These are phyloP conservation scores for Trichoderma simmonsii DNA, from an alignment of 2,329 filamentous ascomycete genomes.

Conservation along the genomic window DNA sequence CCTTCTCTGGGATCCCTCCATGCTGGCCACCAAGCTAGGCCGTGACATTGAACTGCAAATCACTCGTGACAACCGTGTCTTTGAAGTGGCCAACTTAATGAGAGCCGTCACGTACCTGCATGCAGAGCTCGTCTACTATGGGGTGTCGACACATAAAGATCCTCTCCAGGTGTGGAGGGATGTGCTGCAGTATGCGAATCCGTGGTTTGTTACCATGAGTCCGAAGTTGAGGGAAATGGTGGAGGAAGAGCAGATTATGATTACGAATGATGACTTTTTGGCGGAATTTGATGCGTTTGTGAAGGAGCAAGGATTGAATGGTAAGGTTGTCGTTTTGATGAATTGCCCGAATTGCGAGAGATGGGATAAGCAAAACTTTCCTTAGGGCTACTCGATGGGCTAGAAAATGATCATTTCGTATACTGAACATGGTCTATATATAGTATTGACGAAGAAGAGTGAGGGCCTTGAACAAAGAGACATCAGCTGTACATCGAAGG, in stretches of 20 bases:
- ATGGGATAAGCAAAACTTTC: background rate
- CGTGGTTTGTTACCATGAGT: background rate
- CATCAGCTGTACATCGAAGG: background rate
- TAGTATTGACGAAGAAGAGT: background rate
- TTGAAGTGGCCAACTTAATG: background rate
- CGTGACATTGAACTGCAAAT: constrained; percentile 1
- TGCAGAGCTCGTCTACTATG: background rate
- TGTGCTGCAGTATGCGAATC: background rate
- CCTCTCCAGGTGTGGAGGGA: background rate
- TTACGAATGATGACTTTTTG: background rate
- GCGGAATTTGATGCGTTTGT: background rate
- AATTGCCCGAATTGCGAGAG: background rate
- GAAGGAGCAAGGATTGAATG: background rate
- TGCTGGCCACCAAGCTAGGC: background rate
- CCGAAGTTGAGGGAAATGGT: background rate
- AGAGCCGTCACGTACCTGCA: background rate
- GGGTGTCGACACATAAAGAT: background rate
- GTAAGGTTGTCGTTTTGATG: background rate
- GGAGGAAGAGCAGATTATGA: background rate
- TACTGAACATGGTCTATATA: no score
- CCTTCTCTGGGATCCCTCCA: background rate
- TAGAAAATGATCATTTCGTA: no score
- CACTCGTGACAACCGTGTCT: background rate
- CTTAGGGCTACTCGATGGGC: background rate
- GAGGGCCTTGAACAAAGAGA: background rate